These are phyloP conservation scores for Botryobasidium botryosum DNA, from an alignment of 768 basidiomycete genomes.

Conservation along the genomic window DNA sequence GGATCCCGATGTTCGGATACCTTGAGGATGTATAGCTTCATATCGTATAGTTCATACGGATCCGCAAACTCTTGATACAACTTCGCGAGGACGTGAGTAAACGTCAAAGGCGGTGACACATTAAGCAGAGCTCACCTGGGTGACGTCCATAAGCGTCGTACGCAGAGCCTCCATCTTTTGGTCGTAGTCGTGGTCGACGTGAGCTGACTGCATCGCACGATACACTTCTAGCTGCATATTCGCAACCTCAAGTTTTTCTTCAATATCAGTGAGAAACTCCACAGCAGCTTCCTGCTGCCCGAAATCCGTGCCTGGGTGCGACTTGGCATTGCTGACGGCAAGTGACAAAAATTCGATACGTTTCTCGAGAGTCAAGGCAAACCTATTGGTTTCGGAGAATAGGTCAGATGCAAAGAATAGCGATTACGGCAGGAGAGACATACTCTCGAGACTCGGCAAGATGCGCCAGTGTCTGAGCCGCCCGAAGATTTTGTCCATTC, in stretches of 20 bases:
- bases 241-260: constrained; percentile 93
- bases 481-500: constrained; percentile 69
- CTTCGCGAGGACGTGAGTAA: constrained; percentile 24
- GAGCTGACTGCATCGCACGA: constrained; percentile 27
- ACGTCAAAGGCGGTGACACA: neutral
- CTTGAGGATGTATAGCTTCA: constrained; percentile 80
- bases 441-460: constrained; percentile 80
- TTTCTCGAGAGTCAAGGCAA: constrained; percentile 33
- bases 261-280: constrained; percentile 82
- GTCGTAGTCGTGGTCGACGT: constrained; percentile 16
- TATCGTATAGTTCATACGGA: constrained; percentile 64
- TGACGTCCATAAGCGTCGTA: constrained; percentile 48
- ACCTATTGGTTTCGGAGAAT: constrained; percentile 9
- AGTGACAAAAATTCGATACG: constrained; percentile 86
- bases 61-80: constrained; percentile 79
- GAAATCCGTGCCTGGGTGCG: constrained; percentile 62
- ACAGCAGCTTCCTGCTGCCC: constrained; percentile 81
- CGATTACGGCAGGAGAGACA: constrained; percentile 20
- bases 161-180: constrained; percentile 17
- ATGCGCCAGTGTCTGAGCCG: constrained; percentile 67
- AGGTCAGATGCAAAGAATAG: too few species aligned
- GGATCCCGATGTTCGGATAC: constrained; percentile 88
- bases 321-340: constrained; percentile 91
- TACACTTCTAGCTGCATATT: constrained; percentile 92
- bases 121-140: constrained; percentile 42